Evolutionary conservation across 805 yeast genomes (phyloP), one percentile per base, ranked within the genome.

Genomic region (Nakazawaea laoshanensis): DNA sequence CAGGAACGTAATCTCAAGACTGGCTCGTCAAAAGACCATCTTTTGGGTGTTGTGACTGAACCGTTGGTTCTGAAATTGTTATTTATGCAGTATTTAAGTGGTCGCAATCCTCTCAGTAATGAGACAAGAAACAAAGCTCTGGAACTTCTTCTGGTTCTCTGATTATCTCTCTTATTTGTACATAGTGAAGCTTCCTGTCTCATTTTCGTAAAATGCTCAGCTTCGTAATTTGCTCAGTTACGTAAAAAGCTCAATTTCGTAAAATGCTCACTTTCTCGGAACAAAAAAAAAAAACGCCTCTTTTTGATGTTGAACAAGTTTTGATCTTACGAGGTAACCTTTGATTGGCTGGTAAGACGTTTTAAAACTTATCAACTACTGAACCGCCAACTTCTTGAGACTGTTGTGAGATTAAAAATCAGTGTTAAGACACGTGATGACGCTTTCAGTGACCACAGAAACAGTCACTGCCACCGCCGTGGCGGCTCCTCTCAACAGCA

Each of bases 21-120:
- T n/a, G 21, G 32, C 17, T 19, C 3, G 11, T 21, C 17, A 4
- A 24, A 13, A 11, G 16, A 20, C 12, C 29, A 27, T 18, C 22
- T 35, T 7, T 35, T 35, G 32, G 61, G 61, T 16, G 53, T 52
- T 5, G 37, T 47, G 23, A 42, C 42, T 16, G 51, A 74, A 32
- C 83, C 89, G 2, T 49, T 72, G 12, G 64, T 87, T 4, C 67
- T 83, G 2, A 71, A 74, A 40, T 59, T 80, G n/a, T 59, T 88
- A 35, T 74, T 87, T 42, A 59, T 82, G 42, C 85, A 79, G 53
- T 88, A 89, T 52, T 55, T 87, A 44, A 70, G 82, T 42, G 89
- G 84, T 3, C 63, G 57, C 25, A 70, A 65, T 41, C 89, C 89
- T 1, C 63, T 82, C 43, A 67, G 79, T 44, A 76, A 70, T 43